Percentiles rank a stretch among this genome's conserved stretches.
These are phyloP conservation scores for Pichia sp. DNA, from an alignment of 1,139 yeast species.

Conservation along the genomic window DNA sequence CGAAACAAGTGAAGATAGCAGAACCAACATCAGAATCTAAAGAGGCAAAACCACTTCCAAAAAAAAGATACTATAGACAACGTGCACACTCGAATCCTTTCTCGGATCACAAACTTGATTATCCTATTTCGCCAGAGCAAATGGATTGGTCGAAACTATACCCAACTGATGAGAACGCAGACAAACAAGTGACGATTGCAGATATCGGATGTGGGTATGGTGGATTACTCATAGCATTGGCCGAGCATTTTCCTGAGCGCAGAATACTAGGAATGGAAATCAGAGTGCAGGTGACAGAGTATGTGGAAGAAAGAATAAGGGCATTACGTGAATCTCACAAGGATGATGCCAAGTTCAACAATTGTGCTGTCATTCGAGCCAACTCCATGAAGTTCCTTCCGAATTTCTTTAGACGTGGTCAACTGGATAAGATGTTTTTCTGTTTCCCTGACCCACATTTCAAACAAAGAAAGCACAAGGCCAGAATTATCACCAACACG, in stretches of 20 bases:
- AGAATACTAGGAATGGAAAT: constrained; percentile 93
- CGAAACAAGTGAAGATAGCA: constrained; percentile 30
- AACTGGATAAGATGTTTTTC: constrained; percentile 86
- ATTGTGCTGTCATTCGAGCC: constrained; percentile 85
- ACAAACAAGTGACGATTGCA: constrained; percentile 70
- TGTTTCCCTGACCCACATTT: constrained; percentile 99
- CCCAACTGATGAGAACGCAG: constrained; percentile 47
- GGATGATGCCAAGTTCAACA: constrained; percentile 48
- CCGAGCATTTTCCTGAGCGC: constrained; percentile 69
- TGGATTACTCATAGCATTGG: constrained; percentile 76
- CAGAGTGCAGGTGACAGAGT: constrained; percentile 94
- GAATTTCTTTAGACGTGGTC: constrained; percentile 79
- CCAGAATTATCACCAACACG: constrained; percentile 88
- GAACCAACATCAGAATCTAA: constrained; percentile 21
- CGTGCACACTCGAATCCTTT: constrained; percentile 98
- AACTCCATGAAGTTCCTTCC: constrained; percentile 98
- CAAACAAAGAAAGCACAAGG: constrained; percentile 95
- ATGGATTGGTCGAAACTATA: constrained; percentile 86
- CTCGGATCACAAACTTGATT: constrained; percentile 88
- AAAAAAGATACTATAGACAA: constrained; percentile 89
- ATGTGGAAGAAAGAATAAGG: constrained; percentile 90
- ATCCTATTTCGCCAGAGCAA: constrained; percentile 70
- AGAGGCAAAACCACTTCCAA: constrained; percentile 41
- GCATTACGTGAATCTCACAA: constrained; percentile 56
- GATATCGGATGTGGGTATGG: constrained; percentile 99